Evolutionary conservation across 2,329 filamentous ascomycete genomes (phyloP), one percentile per base, ranked within the genome.

Genomic region (Zasmidium citrigriseum): DNA sequence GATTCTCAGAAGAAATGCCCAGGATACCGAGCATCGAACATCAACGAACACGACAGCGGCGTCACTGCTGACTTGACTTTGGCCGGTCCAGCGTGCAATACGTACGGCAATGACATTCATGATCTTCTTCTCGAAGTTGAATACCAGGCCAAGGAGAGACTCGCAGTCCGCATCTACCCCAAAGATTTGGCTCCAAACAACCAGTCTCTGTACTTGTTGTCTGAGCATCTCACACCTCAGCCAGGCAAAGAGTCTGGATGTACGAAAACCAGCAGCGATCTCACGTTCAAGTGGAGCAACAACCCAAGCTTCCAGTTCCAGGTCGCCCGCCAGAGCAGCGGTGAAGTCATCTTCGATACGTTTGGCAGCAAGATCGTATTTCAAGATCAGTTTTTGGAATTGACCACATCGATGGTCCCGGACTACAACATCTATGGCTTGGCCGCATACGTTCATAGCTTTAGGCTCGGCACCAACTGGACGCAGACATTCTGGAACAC

Each of bases 371-470:
- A 63, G 34, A 62, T 73, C 27, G 65, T 73, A 1, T 72, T 67
- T 46, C 64, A 72, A 52, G 67, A 72, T 47, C 70, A 73, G 44
- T 73, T 71, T 52, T 58, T 72, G 2, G 68, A 72, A 49, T 56
- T 72, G 10, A 62, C 58, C 10, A 73, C 70, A 7, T 63, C 52
- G 11, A 65, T 68, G 65, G 63, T 65, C 9, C 54, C 54, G 3
- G 44, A 72, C 22, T 72, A 71, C 57, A 71, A 72, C 52, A 63
- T 72, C 21, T 72, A 72, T 57, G 70, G 70, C 1, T 56, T 72
- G 2, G 69, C 69, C 9, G 70, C 68, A 25, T 67, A 64, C 41
- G 64, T 71, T 16, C 68, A 68, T 41, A 56, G 52, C 3, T 73
- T 73, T 60, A 59, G 69, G 4, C 57, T 72, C 5, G 68, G 68